Base-by-base conservation (phyloP, 495 filamentous ascomycete species). In the Neurospora intermedia region DNA sequence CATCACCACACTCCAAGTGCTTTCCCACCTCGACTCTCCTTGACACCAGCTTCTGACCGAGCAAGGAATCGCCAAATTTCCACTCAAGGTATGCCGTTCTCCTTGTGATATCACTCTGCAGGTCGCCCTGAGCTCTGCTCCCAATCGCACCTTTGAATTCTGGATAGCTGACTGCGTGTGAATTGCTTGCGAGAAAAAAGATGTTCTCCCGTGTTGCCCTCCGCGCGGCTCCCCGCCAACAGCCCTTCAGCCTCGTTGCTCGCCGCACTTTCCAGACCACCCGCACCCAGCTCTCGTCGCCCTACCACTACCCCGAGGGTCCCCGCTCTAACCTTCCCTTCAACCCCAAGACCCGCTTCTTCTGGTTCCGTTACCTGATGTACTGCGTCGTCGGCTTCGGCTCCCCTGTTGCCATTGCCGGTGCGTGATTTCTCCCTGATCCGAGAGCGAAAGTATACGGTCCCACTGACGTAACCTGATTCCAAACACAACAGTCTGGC, bases 231-330 rank as follows among this genome's bases (percentile, higher is more conserved):
- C 89, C 89, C 81, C 85, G 87, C 82, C 84, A 87, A 70, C 54
- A 80, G 89, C 77, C 87, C 93, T 83, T 88, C 89, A 87, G 70
- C 59, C 79, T 90, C 78, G 88, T 94, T 84, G 89, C 91, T 88
- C 93, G 94, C 85, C 94, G 96, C 80, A 94, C 92, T 84, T 96
- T 99, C 89, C 91, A 93, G 83, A 90, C 93, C 81, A 97, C 94
- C 81, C 91, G 92, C 76, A 84, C 91, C 81, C 95, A 92, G 84
- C 84, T 96, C 77, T 89, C 88, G 73, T 96, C 93, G 80, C 94
- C 94, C 39, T 96, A 97, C 88, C 96, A 99, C 88, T 99, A 99
- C 86, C 92, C 94, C 74, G 96, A 98, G 87, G 96, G 96, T 71
- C 96, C 96, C 78, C 90, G 90, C 80, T 90, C 88, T 86, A 98